Evolutionary conservation across 805 yeast species (phyloP).

Genomic region (Torulaspora quercuum): DNA sequence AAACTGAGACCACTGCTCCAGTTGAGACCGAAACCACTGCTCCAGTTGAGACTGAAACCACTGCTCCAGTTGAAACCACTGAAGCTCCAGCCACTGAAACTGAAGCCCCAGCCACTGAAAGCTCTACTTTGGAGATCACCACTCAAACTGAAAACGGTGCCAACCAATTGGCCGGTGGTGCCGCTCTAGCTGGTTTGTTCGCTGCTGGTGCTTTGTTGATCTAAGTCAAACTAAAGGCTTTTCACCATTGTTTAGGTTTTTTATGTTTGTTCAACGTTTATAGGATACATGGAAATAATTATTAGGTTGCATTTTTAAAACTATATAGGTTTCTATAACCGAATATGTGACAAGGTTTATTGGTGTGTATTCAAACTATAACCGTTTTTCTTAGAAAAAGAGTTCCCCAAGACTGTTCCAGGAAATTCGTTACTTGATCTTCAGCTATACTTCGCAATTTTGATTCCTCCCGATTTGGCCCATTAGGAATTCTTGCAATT

Average conservation of each 20-base stretch:
- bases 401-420: too few relatives aligned
- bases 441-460: too few relatives aligned
- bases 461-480: too few relatives aligned
- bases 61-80: conserved; percentile 6
- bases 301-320: conserved; percentile 2
- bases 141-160: conserved; percentile 26
- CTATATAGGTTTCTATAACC: too few relatives aligned
- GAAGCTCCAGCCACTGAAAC: conserved; percentile 5
- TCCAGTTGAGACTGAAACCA: conserved; percentile 2
- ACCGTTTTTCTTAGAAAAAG: too few relatives aligned
- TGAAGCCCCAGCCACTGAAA: conserved; percentile 6
- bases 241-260: conserved; percentile 3
- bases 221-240: conserved; percentile 16
- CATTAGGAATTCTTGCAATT: too few relatives aligned
- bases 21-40: conserved; percentile 8
- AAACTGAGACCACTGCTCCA: conserved; percentile 7
- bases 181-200: conserved; percentile 25
- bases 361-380: too few relatives aligned
- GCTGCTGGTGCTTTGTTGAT: conserved; percentile 30
- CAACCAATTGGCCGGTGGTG: conserved; percentile 22
- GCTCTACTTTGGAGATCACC: conserved; percentile 8
- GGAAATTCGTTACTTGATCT: too few relatives aligned
- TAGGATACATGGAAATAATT: conserved; percentile 9
- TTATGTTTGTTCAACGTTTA: conserved; percentile 6
- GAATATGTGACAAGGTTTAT: too few relatives aligned